Evolutionary conservation across 805 yeast genomes (phyloP).

Genomic region (Candida nemodendra): DNA sequence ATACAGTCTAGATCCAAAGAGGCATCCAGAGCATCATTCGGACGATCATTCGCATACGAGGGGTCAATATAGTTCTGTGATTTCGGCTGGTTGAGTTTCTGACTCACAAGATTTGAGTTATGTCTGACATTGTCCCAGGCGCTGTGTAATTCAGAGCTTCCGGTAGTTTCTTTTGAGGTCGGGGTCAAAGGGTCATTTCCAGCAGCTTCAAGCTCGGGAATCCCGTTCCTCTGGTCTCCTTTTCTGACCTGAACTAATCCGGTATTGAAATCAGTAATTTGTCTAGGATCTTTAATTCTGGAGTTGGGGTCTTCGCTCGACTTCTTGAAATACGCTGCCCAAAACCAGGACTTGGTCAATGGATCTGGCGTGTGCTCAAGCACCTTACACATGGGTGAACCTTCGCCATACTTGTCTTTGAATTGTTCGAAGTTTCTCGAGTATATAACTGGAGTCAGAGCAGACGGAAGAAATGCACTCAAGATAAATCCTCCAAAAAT

Average conservation of each 20-base stretch:
- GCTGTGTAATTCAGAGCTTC: constrained; percentile 3
- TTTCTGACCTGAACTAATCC: constrained; percentile 2
- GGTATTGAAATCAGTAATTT: constrained; percentile 3
- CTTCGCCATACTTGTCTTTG: constrained; percentile 25
- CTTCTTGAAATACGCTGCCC: constrained; percentile 53
- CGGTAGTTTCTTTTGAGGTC: too few relatives aligned
- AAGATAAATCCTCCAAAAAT: constrained; percentile 39
- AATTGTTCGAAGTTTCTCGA: constrained; percentile 34
- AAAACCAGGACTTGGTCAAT: constrained; percentile 28
- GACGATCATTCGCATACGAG: not conserved
- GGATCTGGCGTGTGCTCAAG: constrained; percentile 28
- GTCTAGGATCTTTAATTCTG: constrained; percentile 55
- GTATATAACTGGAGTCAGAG: constrained; percentile 30
- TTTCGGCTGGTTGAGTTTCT: not conserved
- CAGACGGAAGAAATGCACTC: constrained; percentile 32
- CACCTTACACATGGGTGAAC: constrained; percentile 21
- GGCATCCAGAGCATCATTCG: constrained; percentile 5
- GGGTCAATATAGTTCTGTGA: not conserved
- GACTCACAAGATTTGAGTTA: constrained; percentile 7
- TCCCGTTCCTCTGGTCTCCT: constrained; percentile 6
- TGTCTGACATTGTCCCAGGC: constrained; percentile 26
- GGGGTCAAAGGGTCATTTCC: not conserved
- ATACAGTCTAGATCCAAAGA: not conserved
- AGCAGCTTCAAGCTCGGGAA: constrained; percentile 6
- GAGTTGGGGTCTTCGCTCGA: constrained; percentile 51